Conservation (phyloP, 164 flowering plant genomes). For the Tinospora cordifolia region DNA sequence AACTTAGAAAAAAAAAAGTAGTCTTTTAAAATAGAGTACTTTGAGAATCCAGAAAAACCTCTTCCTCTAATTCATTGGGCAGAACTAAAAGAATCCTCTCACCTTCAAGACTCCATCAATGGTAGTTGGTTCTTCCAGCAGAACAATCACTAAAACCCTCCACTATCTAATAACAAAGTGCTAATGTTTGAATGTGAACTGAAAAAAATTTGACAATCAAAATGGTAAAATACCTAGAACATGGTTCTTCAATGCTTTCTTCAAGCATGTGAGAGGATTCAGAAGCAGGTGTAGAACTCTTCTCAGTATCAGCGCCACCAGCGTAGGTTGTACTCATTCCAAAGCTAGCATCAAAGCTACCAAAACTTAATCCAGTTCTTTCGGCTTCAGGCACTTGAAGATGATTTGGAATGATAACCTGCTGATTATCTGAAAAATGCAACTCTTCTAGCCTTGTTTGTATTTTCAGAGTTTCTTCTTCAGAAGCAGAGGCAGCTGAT, state of each 20-base stretch:
- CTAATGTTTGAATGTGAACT: not conserved
- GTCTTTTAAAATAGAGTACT: not conserved
- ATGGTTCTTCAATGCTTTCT: conserved; percentile 42
- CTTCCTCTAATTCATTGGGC: too few species aligned
- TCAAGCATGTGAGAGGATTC: conserved; percentile 54
- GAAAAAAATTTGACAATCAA: too few species aligned
- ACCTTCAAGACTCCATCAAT: too few species aligned
- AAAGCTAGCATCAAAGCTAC: conserved; percentile 75
- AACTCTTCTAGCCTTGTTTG: conserved; percentile 54
- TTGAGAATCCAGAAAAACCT: too few species aligned
- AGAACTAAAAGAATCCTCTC: too few species aligned
- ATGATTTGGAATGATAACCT: conserved; percentile 80
- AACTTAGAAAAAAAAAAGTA: not conserved
- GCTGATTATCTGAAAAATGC: conserved; percentile 41
- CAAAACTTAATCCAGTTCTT: conserved; percentile 70
- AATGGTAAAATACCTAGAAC: too few species aligned
- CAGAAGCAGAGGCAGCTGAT: conserved; percentile 22
- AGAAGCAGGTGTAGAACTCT: conserved; percentile 41
- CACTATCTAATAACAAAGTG: not conserved
- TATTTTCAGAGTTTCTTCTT: conserved; percentile 37
- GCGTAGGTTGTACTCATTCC: conserved; percentile 28
- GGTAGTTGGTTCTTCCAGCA: too few species aligned
- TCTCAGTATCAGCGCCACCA: conserved; percentile 39
- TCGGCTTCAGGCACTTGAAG: conserved; percentile 85
- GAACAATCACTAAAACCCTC: too few species aligned